Conservation (phyloP, 2,329 filamentous ascomycete genomes). For the Ophiostoma perfectum region DNA sequence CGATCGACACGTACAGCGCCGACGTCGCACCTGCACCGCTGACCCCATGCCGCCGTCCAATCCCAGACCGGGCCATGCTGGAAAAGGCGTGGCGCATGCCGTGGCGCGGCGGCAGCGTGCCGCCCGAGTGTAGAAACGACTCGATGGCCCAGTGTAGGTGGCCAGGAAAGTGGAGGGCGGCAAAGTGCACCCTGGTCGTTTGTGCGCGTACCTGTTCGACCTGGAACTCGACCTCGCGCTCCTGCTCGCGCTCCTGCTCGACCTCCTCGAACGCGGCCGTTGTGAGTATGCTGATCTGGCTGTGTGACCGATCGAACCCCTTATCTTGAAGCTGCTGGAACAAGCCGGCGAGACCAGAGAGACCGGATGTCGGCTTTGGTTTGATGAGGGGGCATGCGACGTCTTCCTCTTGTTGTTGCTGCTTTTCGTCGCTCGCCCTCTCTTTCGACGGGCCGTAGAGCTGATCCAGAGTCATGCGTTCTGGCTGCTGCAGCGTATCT, state of each 20-base stretch:
- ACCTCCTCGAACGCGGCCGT: constrained; percentile 51
- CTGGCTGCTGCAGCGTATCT: constrained; percentile 43
- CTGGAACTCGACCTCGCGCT: constrained; percentile 55
- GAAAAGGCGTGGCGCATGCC: constrained; percentile 15
- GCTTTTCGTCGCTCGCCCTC: too few species aligned
- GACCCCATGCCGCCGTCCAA: constrained; percentile 17
- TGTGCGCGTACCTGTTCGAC: constrained; percentile 41
- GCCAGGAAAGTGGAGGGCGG: constrained; percentile 17
- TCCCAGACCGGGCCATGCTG: constrained; percentile 12
- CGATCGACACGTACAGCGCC: constrained; percentile 37
- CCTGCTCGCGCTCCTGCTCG: constrained; percentile 51
- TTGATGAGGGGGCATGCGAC: background rate
- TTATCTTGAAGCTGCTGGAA: background rate
- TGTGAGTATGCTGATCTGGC: background rate
- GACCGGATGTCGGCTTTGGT: background rate
- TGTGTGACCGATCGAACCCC: background rate
- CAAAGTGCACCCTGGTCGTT: background rate
- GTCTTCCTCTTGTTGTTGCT: background rate
- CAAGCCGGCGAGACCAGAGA: background rate
- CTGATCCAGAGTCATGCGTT: constrained; percentile 52
- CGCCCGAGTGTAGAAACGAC: constrained; percentile 18
- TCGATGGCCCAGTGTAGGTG: constrained; percentile 11
- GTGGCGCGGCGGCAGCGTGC: background rate
- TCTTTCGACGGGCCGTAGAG: constrained; percentile 42
- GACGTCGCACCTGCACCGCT: constrained; percentile 13